Conservation (phyloP, 345 rosid genomes). For the Sisymbrium irio region DNA sequence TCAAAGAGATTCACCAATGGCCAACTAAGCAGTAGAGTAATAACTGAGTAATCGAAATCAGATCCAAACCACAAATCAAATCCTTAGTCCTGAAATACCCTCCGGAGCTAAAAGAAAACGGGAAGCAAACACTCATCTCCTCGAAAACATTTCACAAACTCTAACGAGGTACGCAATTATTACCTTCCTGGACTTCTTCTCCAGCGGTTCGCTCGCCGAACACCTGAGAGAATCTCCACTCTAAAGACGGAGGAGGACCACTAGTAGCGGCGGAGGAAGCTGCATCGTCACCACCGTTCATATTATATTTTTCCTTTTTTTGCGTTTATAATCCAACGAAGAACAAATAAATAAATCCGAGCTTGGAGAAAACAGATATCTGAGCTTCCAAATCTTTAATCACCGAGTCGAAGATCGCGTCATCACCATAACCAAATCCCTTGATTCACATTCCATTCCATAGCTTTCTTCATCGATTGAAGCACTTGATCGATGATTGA, state of each 20-base stretch:
- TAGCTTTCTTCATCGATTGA: conserved; percentile 25
- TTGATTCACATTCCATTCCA: conserved; percentile 40
- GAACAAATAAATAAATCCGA: conserved; percentile 8
- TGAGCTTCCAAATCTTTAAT: conserved; percentile 34
- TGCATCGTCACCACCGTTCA: conserved; percentile 65
- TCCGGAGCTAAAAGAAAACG: conserved; percentile 44
- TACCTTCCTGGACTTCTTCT: conserved; percentile 90
- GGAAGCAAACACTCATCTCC: neutral
- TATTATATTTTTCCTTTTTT: conserved; percentile 23
- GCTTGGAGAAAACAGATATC: conserved; percentile 29
- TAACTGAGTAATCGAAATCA: conserved; percentile 44
- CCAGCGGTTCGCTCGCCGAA: conserved; percentile 91
- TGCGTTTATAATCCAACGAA: conserved; percentile 33
- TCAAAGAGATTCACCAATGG: conserved; percentile 30
- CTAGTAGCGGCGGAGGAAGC: conserved; percentile 37
- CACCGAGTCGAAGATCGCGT: conserved; percentile 45
- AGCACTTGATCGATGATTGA: conserved; percentile 37
- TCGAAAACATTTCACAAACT: neutral
- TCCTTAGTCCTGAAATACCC: conserved; percentile 31
- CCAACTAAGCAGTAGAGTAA: conserved; percentile 32
- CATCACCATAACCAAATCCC: conserved; percentile 20
- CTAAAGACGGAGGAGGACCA: conserved; percentile 56
- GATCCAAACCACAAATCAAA: conserved; percentile 55
- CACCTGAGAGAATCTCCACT: conserved; percentile 95
- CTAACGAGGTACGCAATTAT: neutral